Evolutionary conservation across 192 early-diverging fungal genomes (phyloP), one percentile per base, ranked within the genome.

Genomic region (Coemansia sp.): DNA sequence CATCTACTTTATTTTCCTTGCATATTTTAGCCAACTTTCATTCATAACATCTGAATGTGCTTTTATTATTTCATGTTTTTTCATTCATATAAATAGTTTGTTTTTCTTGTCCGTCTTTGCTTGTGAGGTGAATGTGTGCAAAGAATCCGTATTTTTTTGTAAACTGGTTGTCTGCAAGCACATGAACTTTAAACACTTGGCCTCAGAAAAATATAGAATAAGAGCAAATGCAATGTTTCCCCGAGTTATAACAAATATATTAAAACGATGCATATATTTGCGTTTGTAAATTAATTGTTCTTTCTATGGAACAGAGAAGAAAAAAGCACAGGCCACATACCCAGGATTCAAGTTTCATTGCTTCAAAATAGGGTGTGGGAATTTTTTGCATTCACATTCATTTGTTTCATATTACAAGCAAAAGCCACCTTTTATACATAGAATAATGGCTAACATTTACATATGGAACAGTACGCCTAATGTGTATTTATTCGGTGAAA

Each of bases 201-300:
- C 26, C 3, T 26, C 26, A 26, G 42, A 18, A 52, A 52, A 22
- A 5, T 52, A 21, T 1, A 22, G 19, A 6, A 52, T 9, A 12
- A 22, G 19, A 6, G 22, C 5, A 12, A 48, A 48, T 16, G 47
- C 49, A 21, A 52, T 6, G 49, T 22, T 57, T 39, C 63, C 51
- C 63, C 43, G 41, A 62, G 56, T 40, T 58, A 58, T 15, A 58
- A 11, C n/a, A 39, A 21, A 36, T 58, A 58, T 5, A 58, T 39
- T 26, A 36, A 58, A 16, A 13, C 32, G 40, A 15, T 65, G 47
- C 47, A 51, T 65, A n/a, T 65, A 58, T 58, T 58, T 58, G 56
- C 56, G 39, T 58, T 10, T 58, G 7, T 58, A 58, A 40, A 58
- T 58, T 58, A 58, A 58, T 58, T 58, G 56, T 58, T 21, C n/a